Evolutionary conservation across 2,329 filamentous ascomycete genomes (phyloP).

Genomic region (Fusarium cicatricum): DNA sequence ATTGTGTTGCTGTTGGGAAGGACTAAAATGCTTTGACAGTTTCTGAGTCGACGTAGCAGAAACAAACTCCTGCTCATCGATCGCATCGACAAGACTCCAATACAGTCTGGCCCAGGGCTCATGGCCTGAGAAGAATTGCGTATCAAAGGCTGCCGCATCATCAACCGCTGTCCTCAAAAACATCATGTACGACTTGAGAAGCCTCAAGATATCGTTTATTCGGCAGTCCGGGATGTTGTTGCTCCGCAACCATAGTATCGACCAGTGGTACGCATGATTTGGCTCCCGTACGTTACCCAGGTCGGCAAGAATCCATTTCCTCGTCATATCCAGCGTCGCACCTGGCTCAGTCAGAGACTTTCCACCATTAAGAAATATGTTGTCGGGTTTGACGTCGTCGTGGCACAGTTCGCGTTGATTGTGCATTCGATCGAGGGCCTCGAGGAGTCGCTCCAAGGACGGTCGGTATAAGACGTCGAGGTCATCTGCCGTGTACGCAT

Average conservation of each 20-base stretch:
- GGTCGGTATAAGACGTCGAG: conserved; percentile 43
- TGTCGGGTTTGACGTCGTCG: conserved; percentile 47
- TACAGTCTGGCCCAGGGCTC: conserved; percentile 41
- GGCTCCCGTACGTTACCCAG: conserved; percentile 45
- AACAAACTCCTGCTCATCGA: conserved; percentile 5
- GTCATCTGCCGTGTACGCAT: conserved; percentile 32
- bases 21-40: conserved; percentile 2
- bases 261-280: conserved; percentile 43
- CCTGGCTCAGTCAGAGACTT: background rate
- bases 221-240: conserved; percentile 44
- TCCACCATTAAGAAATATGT: conserved; percentile 41
- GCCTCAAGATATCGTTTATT: conserved; percentile 44
- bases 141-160: conserved; percentile 38
- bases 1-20: background rate
- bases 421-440: conserved; percentile 41
- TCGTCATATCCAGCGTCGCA: conserved; percentile 11
- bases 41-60: conserved; percentile 2
- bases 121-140: conserved; percentile 33
- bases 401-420: conserved; percentile 40
- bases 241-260: conserved; percentile 43
- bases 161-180: conserved; percentile 40
- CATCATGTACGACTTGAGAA: conserved; percentile 43
- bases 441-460: conserved; percentile 42
- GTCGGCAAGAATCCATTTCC: conserved; percentile 45
- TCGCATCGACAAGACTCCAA: conserved; percentile 32